Evolutionary conservation across 805 yeast species (phyloP), one percentile per base, ranked within the genome.

Genomic region (Myxozyma kluyveri): DNA sequence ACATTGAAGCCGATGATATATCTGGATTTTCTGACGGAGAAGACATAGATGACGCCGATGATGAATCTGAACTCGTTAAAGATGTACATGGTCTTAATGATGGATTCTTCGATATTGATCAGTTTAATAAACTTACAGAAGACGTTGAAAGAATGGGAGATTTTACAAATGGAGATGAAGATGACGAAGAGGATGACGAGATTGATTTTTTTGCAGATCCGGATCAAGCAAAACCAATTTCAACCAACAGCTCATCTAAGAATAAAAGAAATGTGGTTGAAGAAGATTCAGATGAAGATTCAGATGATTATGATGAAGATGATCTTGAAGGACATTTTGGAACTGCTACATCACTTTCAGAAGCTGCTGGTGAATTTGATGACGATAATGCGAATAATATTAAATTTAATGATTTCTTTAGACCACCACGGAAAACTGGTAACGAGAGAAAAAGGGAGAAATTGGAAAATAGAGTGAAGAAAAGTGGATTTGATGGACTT

Each of bases 91-190:
- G 89, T 1, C 74, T 90, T 27, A 86, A 90, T 65, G 95, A 88
- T 63, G 87, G 82, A 4, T 84, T 89, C 61, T 91, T 91, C 65
- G 82, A 87, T 54, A 80, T 91, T 38, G 95, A 88, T 59, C 86
- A 85, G 48, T 91, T 86, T 72, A 87, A 85, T 69, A 79, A 77
- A 63, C 88, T 83, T 65, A 80, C 82, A n/a, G 91, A 85, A 56
- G 60, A 48, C 4, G 54, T 60, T 31, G 62, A 55, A 24, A 52
- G 26, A 26, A n/a, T n/a, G n/a, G 26, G 46, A 12, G 52, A 38
- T 7, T 26, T 33, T 33, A 37, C 32, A 36, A 70, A 69, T 14
- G 67, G 66, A 21, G 73, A 67, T 29, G 75, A 75, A 41, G 77
- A 75, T 33, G 73, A 74, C 14, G 69, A 67, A 27, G 75, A 76